Evolutionary conservation across 495 filamentous ascomycete species (phyloP).

Genomic region (Podospora didyma): DNA sequence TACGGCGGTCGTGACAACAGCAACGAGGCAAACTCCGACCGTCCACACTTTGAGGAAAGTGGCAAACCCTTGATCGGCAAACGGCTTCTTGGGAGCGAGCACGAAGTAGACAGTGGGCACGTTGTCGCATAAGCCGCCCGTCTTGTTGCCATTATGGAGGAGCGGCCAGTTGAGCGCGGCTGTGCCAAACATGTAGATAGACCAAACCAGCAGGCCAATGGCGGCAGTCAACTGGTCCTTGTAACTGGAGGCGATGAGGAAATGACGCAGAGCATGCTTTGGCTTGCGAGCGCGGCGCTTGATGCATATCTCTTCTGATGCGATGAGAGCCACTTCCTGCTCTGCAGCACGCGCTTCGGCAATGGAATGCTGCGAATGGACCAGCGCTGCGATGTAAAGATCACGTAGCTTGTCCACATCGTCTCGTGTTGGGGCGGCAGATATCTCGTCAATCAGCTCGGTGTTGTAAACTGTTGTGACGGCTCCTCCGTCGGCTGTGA

Average conservation of each 20-base stretch:
- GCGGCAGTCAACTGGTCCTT: constrained; percentile 28
- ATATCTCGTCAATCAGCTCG: constrained; percentile 26
- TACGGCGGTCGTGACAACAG: constrained; percentile 24
- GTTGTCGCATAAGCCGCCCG: constrained; percentile 17
- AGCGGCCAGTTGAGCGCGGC: constrained; percentile 28
- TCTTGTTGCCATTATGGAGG: constrained; percentile 22
- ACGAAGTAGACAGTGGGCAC: constrained; percentile 30
- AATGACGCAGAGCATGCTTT: constrained; percentile 18
- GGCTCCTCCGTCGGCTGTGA: constrained; percentile 15
- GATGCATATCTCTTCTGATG: constrained; percentile 24
- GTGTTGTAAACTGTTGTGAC: constrained; percentile 28
- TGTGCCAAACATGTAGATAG: constrained; percentile 25
- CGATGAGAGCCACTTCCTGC: constrained; percentile 24
- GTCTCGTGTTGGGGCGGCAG: constrained; percentile 23
- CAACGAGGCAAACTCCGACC: constrained; percentile 25
- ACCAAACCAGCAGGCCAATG: constrained; percentile 24
- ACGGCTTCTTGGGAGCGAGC: constrained; percentile 26
- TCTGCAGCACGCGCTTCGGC: constrained; percentile 23
- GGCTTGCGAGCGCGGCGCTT: constrained; percentile 12
- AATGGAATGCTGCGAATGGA: constrained; percentile 20
- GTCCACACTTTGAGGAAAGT: constrained; percentile 26
- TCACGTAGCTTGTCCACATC: constrained; percentile 29
- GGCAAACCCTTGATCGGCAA: constrained; percentile 17
- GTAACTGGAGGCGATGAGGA: constrained; percentile 22
- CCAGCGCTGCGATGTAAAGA: constrained; percentile 24